These are phyloP conservation scores for Capsicum baccatum DNA, from an alignment of 257 asterid species.

Conservation along the genomic window DNA sequence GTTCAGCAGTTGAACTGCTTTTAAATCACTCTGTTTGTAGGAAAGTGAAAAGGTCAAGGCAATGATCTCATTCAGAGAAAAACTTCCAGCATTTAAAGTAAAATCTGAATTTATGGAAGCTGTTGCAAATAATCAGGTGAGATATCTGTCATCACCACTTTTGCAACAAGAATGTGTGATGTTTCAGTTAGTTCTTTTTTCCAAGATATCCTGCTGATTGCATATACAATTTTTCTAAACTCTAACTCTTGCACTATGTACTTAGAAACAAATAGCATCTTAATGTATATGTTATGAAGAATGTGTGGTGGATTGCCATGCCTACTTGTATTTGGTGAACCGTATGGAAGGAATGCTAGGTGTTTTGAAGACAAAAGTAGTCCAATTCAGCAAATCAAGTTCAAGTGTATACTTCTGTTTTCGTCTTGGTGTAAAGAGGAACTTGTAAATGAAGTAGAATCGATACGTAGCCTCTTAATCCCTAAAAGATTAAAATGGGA, in stretches of 20 bases:
- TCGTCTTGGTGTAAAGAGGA: background rate
- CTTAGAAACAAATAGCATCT: background rate
- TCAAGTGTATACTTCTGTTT: background rate
- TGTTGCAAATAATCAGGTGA: constrained; percentile 80
- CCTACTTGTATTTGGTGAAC: background rate
- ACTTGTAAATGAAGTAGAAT: constrained; percentile 8
- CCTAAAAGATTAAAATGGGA: background rate
- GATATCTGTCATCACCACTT: background rate
- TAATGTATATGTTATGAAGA: background rate
- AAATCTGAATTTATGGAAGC: constrained; percentile 84
- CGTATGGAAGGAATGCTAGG: background rate
- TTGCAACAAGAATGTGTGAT: background rate
- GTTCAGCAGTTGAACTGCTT: constrained; percentile 26
- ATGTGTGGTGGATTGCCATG: background rate
- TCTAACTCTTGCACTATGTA: background rate
- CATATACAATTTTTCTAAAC: background rate
- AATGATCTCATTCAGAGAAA: constrained; percentile 83
- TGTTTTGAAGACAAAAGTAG: background rate
- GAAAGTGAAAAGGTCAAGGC: constrained; percentile 62
- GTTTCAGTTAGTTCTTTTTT: background rate
- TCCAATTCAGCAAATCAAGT: background rate
- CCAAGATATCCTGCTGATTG: background rate
- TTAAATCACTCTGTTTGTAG: constrained; percentile 50
- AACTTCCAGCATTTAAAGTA: constrained; percentile 84
- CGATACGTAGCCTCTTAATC: background rate